Evolutionary conservation across 805 yeast genomes (phyloP).

Genomic region (Ogataea kodamae): DNA sequence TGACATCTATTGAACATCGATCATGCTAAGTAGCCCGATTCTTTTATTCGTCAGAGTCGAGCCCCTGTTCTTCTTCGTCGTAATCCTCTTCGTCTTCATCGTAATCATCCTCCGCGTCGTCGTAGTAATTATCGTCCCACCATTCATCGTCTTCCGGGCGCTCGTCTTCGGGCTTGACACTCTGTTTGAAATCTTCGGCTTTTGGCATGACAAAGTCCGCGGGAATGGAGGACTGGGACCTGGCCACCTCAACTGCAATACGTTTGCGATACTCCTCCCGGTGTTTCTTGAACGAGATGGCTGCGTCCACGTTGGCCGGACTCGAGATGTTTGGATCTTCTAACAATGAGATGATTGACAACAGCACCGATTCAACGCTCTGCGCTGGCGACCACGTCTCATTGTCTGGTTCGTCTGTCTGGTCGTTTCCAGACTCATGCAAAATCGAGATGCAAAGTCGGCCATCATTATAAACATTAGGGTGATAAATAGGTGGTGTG

Average conservation of each 20-base stretch:
- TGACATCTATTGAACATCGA: constrained; percentile 7
- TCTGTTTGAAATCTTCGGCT: constrained; percentile 45
- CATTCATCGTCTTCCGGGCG: constrained; percentile 34
- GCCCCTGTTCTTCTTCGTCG: constrained; percentile 23
- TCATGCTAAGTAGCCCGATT: constrained; percentile 4
- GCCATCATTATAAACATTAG: constrained; percentile 94
- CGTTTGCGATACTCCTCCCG: constrained; percentile 74
- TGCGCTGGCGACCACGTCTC: constrained; percentile 97
- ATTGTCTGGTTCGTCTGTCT: constrained; percentile 87
- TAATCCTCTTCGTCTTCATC: constrained; percentile 27
- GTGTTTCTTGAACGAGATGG: constrained; percentile 86
- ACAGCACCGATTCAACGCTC: constrained; percentile 87
- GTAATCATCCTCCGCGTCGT: constrained; percentile 32
- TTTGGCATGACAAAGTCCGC: constrained; percentile 80
- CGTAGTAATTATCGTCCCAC: constrained; percentile 33
- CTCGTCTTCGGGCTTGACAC: constrained; percentile 25
- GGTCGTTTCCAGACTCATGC: constrained; percentile 83
- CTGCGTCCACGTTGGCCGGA: constrained; percentile 97
- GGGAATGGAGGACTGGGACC: constrained; percentile 83
- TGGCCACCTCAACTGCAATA: constrained; percentile 76
- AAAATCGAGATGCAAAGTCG: constrained; percentile 88
- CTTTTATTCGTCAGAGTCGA: constrained; percentile 11
- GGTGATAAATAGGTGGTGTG: constrained; percentile 94
- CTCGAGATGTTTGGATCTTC: constrained; percentile 93
- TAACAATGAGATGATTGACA: constrained; percentile 82